phyloP scores from a whole-genome alignment of 2,329 filamentous ascomycete species.

The Mariannaea sp. region DNA sequence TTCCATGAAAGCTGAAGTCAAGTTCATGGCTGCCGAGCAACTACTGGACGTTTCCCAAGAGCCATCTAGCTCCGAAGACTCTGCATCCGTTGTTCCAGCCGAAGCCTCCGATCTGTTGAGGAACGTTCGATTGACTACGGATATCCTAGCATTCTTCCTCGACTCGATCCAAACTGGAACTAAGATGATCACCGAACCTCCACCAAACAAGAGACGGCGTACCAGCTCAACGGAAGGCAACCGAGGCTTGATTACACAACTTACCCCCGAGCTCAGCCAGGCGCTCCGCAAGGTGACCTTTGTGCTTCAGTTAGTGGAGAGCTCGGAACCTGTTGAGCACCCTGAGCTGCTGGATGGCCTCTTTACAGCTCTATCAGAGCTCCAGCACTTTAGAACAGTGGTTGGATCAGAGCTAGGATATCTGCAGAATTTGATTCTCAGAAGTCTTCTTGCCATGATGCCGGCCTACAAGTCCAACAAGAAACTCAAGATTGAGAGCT shows the following conservation, averaged over 20 bases:
- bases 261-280: slow-evolving; percentile 67
- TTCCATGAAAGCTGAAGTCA: slow-evolving; percentile 67
- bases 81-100: slow-evolving; percentile 49
- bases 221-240: slow-evolving; percentile 74
- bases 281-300: slow-evolving; percentile 80
- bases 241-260: slow-evolving; percentile 62
- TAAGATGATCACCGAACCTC: slow-evolving; percentile 72
- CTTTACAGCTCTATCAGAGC: slow-evolving; percentile 83
- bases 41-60: slow-evolving; percentile 66
- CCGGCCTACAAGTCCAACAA: slow-evolving; percentile 70
- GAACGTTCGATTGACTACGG: slow-evolving; percentile 72
- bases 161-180: slow-evolving; percentile 74
- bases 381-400: slow-evolving; percentile 82
- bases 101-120: slow-evolving; percentile 75
- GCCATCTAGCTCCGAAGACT: slow-evolving; percentile 40
- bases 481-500: slow-evolving; percentile 71
- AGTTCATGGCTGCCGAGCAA: slow-evolving; percentile 62
- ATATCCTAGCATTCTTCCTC: slow-evolving; percentile 73
- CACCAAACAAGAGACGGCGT: slow-evolving; percentile 77
- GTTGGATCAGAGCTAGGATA: slow-evolving; percentile 89
- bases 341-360: slow-evolving; percentile 77
- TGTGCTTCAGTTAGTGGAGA: slow-evolving; percentile 86
- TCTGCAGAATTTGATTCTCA: slow-evolving; percentile 81
- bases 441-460: slow-evolving; percentile 82
- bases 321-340: slow-evolving; percentile 74